Evolutionary conservation across 2,329 filamentous ascomycete species (phyloP), one percentile per base, ranked within the genome.

Genomic region (Domatiomyces globalis): DNA sequence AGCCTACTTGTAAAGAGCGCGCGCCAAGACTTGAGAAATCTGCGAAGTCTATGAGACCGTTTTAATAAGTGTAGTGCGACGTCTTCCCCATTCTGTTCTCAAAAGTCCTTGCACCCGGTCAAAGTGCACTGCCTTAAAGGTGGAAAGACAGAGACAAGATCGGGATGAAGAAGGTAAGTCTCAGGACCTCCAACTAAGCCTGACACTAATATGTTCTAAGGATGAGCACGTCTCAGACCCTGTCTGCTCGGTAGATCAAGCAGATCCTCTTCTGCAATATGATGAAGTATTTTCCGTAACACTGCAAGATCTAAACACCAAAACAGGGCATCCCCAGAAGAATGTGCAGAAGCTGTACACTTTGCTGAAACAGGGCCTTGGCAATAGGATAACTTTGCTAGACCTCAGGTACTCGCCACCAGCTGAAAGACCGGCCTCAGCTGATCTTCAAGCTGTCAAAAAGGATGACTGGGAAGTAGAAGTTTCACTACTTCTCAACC

Each of bases 161-260:
- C 10, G 33, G 33, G 33, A 39, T 39, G 33, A 39, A 39, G 33
- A 39, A 39, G 12, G 33, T 15, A 39, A 39, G 33, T 39, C 9
- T 15, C 33, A 10, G 15, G 33, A 15, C 33, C 33, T 15, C 15
- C 15, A 4, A 5, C 15, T 15, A 15, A 39, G 33, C 12, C 33
- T 15, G 5, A 39, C 4, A 15, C 33, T 39, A 39, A 39, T 39
- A 15, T 39, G 5, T 52, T 81, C 92, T 62, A 78, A 79, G 46
- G 71, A 78, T 2, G 78, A 81, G 42, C 84, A 94, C 62, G 86
- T 89, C 53, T 96, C 96, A 60, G 84, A 87, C 43, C 75, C 84
- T 1, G 81, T 85, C 0, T 98, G 98, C 63, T 89, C 22, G 22
- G 22, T 3, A 95, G 52, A 73, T 55, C 69, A 73, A 2, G 70